Evolutionary conservation across 345 rosid genomes (phyloP).

Genomic region (Draba incana): DNA sequence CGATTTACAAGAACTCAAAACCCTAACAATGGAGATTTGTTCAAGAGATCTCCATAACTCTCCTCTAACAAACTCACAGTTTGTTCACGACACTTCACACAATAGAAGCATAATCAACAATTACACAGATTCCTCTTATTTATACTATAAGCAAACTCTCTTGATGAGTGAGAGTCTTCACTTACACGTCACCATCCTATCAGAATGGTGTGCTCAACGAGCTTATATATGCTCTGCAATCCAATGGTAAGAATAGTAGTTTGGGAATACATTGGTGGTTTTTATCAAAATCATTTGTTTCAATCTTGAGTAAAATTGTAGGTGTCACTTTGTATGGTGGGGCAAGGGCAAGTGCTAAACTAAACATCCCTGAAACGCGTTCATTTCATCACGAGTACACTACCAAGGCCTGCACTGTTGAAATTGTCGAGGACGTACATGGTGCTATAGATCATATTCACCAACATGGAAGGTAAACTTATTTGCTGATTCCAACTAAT

Average conservation of each 20-base stretch:
- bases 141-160: too few species aligned
- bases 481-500: conserved; percentile 11
- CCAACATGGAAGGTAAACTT: conserved; percentile 78
- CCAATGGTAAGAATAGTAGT: conserved; percentile 53
- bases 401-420: conserved; percentile 84
- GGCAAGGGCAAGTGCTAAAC: conserved; percentile 64
- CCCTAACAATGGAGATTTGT: too few species aligned
- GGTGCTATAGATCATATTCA: conserved; percentile 90
- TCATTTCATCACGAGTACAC: conserved; percentile 89
- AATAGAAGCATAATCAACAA: too few species aligned
- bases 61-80: too few species aligned
- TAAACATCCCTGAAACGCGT: conserved; percentile 57
- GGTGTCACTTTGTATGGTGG: conserved; percentile 89
- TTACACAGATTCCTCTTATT: too few species aligned
- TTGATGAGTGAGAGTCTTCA: too few species aligned
- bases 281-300: conserved; percentile 9
- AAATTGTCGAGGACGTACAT: conserved; percentile 82
- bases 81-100: too few species aligned
- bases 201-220: conserved; percentile 59
- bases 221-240: conserved; percentile 57
- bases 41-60: too few species aligned
- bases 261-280: background rate
- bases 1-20: too few species aligned
- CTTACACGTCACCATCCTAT: too few species aligned
- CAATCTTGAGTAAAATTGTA: conserved; percentile 36